Percentiles rank a stretch among this genome's conserved stretches.
Conservation (phyloP, 2,329 filamentous ascomycete genomes). For the Thelonectria rubi region DNA sequence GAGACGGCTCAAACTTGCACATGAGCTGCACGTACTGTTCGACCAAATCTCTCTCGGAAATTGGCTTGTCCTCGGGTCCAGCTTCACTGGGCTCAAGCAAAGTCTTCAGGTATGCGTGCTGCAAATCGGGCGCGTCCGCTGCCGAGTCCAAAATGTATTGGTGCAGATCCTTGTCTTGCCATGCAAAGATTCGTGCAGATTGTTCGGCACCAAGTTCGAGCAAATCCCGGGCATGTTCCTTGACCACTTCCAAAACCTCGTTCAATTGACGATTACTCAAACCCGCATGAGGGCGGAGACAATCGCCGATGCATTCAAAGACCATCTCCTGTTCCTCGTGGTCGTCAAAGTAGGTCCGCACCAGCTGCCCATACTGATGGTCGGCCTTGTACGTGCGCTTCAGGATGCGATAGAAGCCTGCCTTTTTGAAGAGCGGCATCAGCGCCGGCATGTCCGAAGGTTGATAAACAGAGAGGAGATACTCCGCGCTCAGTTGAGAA, state of each 20-base stretch:
- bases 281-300: constrained; percentile 70
- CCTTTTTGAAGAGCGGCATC: constrained; percentile 79
- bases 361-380: constrained; percentile 78
- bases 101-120: constrained; percentile 79
- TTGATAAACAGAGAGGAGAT: constrained; percentile 91
- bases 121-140: constrained; percentile 67
- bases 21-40: constrained; percentile 91
- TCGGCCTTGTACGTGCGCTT: constrained; percentile 88
- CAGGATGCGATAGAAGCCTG: constrained; percentile 88
- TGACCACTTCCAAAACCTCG: constrained; percentile 74
- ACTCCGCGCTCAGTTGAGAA: constrained; percentile 96
- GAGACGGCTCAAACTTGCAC: constrained; percentile 83
- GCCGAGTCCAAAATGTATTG: constrained; percentile 70
- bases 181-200: constrained; percentile 72
- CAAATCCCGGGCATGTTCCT: constrained; percentile 71
- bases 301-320: constrained; percentile 82
- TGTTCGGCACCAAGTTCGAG: constrained; percentile 71
- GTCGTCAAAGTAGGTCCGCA: constrained; percentile 88
- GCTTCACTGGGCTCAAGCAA: constrained; percentile 72
- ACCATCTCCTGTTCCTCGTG: constrained; percentile 76
- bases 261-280: constrained; percentile 75
- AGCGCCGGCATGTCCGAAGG: constrained; percentile 81
- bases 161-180: constrained; percentile 71
- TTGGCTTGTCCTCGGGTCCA: constrained; percentile 44
- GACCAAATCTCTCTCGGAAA: constrained; percentile 68